Evolutionary conservation across 805 yeast genomes (phyloP), one percentile per base, ranked within the genome.

Genomic region (Saccharomycopsis synnaedendra): DNA sequence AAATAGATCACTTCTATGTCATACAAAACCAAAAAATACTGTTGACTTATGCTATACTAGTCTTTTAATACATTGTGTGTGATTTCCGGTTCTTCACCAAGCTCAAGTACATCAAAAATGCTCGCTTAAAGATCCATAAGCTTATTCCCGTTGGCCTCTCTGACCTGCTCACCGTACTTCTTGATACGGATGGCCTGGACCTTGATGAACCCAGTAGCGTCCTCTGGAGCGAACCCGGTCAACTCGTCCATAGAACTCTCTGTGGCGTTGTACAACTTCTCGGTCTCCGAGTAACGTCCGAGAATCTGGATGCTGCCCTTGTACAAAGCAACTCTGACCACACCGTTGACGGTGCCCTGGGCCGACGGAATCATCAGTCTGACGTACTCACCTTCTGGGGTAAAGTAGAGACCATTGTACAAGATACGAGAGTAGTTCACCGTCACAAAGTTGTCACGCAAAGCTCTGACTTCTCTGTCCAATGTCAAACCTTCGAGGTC

Each of bases 191-290:
- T 93, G 54, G 97, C 86, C 75, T 93, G 97, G 59, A 93, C 95
- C 57, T 96, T 86, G 68, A 93, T 93, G 78, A 93, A 93, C 48
- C 98, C 98, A 53, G 94, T 72, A 51, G 98, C 87, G 67, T 90
- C 97, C 66, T 85, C 88, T 55, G 98, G 98, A 60, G 85, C 82
- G 76, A 93, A 93, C 51, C 96, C 98, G 50, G 97, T 88, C 62
- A 93, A 80, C 72, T 93, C 98, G 69, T 93, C 98, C 98, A 93
- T 93, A 8, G 97, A 90, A 10, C 97, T 89, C 69, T 90, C 97
- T 48, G 96, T 87, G 56, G 96, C 96, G 66, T 93, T 97, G 69
- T 93, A 93, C 58, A 93, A 78, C 72, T 88, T 90, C 73, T 93
- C 98, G 53, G 97, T 88, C 55, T 82, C 82, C 30, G 96, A 87